Evolutionary conservation across 2,329 filamentous ascomycete species (phyloP).

Genomic region (Fusarium algeriense): DNA sequence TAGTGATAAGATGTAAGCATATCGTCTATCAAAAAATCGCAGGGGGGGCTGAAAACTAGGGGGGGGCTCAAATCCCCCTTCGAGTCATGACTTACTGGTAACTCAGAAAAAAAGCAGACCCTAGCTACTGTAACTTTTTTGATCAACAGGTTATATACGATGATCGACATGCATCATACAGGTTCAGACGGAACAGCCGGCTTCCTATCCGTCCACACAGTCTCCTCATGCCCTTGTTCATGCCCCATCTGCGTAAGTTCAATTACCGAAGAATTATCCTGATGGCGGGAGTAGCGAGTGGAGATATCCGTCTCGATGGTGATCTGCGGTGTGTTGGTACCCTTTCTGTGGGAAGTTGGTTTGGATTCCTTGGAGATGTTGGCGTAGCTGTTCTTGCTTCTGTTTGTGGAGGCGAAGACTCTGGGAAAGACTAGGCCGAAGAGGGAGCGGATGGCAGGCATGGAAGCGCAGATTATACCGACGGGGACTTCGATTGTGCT

Average conservation of each 20-base stretch:
- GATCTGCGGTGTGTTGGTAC: neutral
- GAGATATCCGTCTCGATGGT: neutral
- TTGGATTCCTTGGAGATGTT: constrained; percentile 17
- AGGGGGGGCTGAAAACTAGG: too few relatives aligned
- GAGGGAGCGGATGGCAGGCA: constrained; percentile 43
- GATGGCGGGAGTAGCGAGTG: neutral
- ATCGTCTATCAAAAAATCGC: too few relatives aligned
- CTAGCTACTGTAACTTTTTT: neutral
- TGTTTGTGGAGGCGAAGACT: constrained; percentile 26
- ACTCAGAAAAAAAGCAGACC: too few relatives aligned
- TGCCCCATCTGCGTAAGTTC: constrained; percentile 10
- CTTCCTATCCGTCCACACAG: constrained; percentile 2
- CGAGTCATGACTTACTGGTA: too few relatives aligned
- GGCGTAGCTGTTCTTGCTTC: constrained; percentile 26
- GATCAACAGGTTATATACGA: neutral
- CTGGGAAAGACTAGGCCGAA: constrained; percentile 35
- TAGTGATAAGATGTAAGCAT: too few relatives aligned
- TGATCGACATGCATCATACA: constrained; percentile 6
- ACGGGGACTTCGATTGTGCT: constrained; percentile 49
- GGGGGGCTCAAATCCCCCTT: too few relatives aligned
- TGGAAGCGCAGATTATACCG: constrained; percentile 49
- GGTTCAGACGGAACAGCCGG: constrained; percentile 7
- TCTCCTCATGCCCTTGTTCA: neutral
- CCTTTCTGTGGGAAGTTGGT: neutral
- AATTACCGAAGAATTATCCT: constrained; percentile 4